Conservation (phyloP, 2,329 filamentous ascomycete species). For the Lachnellula suecica region DNA sequence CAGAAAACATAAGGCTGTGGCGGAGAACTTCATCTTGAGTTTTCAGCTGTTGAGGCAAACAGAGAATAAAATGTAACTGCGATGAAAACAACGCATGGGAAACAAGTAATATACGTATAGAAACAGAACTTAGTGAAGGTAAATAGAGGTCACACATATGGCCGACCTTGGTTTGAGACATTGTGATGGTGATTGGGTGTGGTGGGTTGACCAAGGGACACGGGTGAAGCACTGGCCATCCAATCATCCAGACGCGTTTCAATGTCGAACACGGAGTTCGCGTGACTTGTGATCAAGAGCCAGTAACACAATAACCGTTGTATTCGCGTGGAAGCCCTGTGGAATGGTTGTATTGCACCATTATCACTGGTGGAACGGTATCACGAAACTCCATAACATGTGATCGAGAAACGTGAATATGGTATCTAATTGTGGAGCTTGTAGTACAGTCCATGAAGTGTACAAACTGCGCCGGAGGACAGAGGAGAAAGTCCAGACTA, state of each 20-base stretch:
- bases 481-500: too few relatives aligned
- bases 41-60: not conserved
- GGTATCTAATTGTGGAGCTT: too few relatives aligned
- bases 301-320: too few relatives aligned
- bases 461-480: too few relatives aligned
- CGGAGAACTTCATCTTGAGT: conserved; percentile 16
- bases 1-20: conserved; percentile 3
- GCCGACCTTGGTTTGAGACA: not conserved
- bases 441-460: too few relatives aligned
- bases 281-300: too few relatives aligned
- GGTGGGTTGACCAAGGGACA: not conserved
- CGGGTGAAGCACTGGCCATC: not conserved
- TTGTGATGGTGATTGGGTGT: not conserved
- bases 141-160: not conserved
- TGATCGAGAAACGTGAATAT: too few relatives aligned
- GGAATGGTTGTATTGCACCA: too few relatives aligned
- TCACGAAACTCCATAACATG: too few relatives aligned
- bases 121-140: not conserved
- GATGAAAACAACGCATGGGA: not conserved
- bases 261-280: not conserved
- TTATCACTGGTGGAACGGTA: too few relatives aligned
- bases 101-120: not conserved
- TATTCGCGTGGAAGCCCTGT: too few relatives aligned
- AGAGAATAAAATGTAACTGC: not conserved
- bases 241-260: too few relatives aligned